A percentile compares a stretch with the other conserved stretches of the same genome.
These are phyloP conservation scores for Fusarium dlaminii DNA, from an alignment of 2,329 filamentous ascomycete species.

Conservation along the genomic window DNA sequence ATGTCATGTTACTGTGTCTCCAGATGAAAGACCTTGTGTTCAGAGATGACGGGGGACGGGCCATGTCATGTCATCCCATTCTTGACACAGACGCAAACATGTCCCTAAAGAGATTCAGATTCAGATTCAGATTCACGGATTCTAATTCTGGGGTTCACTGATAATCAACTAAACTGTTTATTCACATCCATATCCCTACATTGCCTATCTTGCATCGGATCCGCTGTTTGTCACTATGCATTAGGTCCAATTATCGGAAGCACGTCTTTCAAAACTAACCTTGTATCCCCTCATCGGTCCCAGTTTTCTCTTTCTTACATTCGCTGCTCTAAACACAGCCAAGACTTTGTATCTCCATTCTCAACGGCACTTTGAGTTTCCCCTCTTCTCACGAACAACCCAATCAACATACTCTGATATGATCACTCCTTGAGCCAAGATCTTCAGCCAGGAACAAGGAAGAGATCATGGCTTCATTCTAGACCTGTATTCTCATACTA, in stretches of 20 bases:
- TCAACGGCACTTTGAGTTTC: background rate
- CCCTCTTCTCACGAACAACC: background rate
- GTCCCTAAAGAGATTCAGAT: slow-evolving; percentile 15
- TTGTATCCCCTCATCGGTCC: slow-evolving; percentile 14
- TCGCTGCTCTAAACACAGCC: background rate
- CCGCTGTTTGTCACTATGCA: slow-evolving; percentile 17
- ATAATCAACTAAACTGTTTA: slow-evolving; percentile 8
- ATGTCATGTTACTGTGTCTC: slow-evolving; percentile 2
- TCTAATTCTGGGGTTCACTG: background rate
- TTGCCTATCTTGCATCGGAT: slow-evolving; percentile 10
- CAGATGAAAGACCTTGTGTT: slow-evolving; percentile 10
- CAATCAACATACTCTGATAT: background rate
- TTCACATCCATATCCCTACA: background rate
- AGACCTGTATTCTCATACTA: background rate
- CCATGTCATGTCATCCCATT: slow-evolving; percentile 32
- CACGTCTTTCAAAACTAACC: background rate
- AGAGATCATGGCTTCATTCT: background rate
- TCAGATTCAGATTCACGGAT: slow-evolving; percentile 1
- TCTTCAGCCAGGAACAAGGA: background rate
- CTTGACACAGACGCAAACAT: slow-evolving; percentile 38
- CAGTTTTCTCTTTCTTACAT: background rate
- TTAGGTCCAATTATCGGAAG: background rate
- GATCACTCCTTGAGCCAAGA: slow-evolving; percentile 5
- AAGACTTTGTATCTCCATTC: background rate
- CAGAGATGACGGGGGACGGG: slow-evolving; percentile 18